A percentile compares a stretch with the other conserved stretches of the same genome.
Conservation (phyloP, 2,329 filamentous ascomycete genomes). For the Calycina herbarum region DNA sequence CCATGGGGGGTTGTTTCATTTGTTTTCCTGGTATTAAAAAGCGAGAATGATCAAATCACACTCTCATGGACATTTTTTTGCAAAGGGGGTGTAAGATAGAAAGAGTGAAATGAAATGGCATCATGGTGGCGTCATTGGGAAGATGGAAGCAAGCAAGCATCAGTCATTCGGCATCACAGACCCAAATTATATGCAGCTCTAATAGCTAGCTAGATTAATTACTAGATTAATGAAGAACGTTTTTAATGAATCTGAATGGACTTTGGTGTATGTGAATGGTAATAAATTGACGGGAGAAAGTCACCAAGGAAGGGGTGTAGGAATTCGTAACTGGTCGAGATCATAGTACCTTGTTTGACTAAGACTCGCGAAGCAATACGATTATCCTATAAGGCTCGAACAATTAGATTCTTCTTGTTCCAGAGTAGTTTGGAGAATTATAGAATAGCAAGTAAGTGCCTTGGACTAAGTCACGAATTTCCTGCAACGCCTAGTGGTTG, state of each 20-base stretch:
- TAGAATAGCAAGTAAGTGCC: too few relatives aligned
- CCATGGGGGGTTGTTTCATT: background rate
- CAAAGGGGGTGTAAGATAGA: background rate
- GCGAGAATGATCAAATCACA: background rate
- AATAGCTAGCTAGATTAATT: background rate
- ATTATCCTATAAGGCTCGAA: too few relatives aligned
- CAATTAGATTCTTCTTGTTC: too few relatives aligned
- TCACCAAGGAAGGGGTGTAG: too few relatives aligned
- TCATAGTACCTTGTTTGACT: too few relatives aligned
- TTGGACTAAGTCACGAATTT: too few relatives aligned
- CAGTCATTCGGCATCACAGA: conserved; percentile 1
- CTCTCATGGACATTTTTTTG: background rate
- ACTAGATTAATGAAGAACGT: conserved; percentile 3
- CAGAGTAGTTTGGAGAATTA: too few relatives aligned
- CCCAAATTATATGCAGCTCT: background rate
- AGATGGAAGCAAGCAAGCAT: background rate
- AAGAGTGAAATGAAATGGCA: background rate
- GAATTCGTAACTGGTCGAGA: too few relatives aligned
- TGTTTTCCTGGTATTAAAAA: background rate
- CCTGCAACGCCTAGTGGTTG: too few relatives aligned
- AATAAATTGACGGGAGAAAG: background rate
- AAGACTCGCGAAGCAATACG: too few relatives aligned
- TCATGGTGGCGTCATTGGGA: background rate
- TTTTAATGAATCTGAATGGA: background rate
- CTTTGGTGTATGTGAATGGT: background rate